Percentiles rank a stretch among this genome's conserved stretches.
phyloP scores from a whole-genome alignment of 176 grass and related monocot genomes.

The Pontederia paniculata region DNA sequence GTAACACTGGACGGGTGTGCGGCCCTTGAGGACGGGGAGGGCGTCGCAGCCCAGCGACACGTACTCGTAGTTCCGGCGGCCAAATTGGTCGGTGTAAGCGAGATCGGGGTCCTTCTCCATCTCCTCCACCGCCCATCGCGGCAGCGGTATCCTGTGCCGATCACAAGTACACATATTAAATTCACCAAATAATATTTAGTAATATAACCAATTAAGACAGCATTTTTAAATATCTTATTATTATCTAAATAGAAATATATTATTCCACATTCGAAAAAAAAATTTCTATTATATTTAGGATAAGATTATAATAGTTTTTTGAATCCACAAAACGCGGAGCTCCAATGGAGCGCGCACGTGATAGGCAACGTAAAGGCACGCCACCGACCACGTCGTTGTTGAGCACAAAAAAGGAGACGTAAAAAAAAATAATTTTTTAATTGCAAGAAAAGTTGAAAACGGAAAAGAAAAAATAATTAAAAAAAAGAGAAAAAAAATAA shows the following conservation, averaged over 20 bases:
- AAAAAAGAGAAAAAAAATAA: background rate
- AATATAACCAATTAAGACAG: too few species aligned
- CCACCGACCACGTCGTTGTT: background rate
- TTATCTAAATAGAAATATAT: too few species aligned
- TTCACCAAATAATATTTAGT: too few species aligned
- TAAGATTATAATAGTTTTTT: too few species aligned
- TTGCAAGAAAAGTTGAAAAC: background rate
- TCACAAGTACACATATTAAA: background rate
- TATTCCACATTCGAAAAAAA: too few species aligned
- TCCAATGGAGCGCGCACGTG: background rate
- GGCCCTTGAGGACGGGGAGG: constrained; percentile 15
- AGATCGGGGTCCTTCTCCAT: constrained; percentile 14
- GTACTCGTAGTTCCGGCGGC: constrained; percentile 12
- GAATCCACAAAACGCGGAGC: too few species aligned
- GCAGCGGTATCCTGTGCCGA: constrained; percentile 9
- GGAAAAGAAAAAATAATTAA: background rate
- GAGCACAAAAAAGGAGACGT: background rate
- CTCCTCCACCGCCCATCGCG: constrained; percentile 12
- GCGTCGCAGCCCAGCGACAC: constrained; percentile 13
- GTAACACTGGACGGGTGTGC: constrained; percentile 14
- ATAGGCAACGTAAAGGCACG: background rate
- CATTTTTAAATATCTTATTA: too few species aligned
- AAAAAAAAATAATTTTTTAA: background rate
- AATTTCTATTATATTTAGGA: too few species aligned
- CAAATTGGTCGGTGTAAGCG: constrained; percentile 8